A percentile compares a stretch with the other conserved stretches of the same genome.
These are phyloP conservation scores for Angomonas ambiguus DNA, from an alignment of 208 protist genomes.

Conservation along the genomic window DNA sequence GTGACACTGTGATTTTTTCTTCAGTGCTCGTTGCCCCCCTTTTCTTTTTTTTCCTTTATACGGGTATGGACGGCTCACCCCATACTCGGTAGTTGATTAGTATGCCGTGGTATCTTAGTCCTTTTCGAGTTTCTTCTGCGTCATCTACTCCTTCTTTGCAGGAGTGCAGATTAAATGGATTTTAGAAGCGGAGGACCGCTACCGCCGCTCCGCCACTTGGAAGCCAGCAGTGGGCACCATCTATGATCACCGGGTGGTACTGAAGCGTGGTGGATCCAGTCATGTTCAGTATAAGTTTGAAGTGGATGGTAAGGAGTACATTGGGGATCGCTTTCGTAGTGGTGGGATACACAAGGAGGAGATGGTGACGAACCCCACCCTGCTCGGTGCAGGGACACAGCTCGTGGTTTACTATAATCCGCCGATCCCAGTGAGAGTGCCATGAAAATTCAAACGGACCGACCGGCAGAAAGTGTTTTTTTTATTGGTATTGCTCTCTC, in stretches of 20 bases:
- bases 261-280: constrained; percentile 77
- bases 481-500: constrained; percentile 54
- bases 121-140: constrained; percentile 69
- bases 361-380: constrained; percentile 66
- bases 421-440: constrained; percentile 75
- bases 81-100: not conserved
- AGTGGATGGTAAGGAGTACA: constrained; percentile 66
- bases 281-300: constrained; percentile 82
- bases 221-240: constrained; percentile 80
- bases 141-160: constrained; percentile 74
- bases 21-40: too few relatives aligned
- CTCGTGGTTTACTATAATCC: constrained; percentile 87
- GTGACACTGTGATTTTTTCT: too few relatives aligned
- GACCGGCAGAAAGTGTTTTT: constrained; percentile 71
- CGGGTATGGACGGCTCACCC: too few relatives aligned
- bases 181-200: constrained; percentile 75
- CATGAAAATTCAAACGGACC: constrained; percentile 82
- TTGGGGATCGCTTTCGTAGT: constrained; percentile 80
- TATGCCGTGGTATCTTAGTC: constrained; percentile 87
- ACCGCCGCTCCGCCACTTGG: constrained; percentile 77
- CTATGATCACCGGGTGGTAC: constrained; percentile 85
- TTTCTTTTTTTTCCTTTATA: not conserved
- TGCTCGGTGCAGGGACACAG: constrained; percentile 84
- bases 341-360: constrained; percentile 85
- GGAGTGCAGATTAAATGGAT: constrained; percentile 65